phyloP scores from a whole-genome alignment of 2,329 filamentous ascomycete species.

The Ophiostoma sp. region DNA sequence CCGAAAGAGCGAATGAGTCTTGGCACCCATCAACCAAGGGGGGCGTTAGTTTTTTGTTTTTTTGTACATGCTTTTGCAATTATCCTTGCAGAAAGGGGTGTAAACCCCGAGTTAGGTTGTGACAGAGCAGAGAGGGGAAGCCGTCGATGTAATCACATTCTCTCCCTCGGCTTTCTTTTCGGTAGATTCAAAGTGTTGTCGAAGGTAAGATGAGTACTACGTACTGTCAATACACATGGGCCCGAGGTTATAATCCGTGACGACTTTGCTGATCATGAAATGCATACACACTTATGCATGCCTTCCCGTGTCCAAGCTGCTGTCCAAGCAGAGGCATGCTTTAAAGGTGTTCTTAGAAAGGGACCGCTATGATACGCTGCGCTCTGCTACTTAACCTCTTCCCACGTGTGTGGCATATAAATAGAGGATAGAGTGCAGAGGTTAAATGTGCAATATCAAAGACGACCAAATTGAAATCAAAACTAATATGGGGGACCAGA shows the following conservation, averaged over 20 bases:
- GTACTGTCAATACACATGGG: too few species aligned
- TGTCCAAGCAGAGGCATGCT: background rate
- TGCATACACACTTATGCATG: background rate
- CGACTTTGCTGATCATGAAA: background rate
- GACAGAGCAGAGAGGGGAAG: background rate
- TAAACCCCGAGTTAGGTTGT: background rate
- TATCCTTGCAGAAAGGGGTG: background rate
- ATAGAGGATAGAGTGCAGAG: background rate
- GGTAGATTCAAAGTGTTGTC: background rate
- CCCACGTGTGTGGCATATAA: background rate
- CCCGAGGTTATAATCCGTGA: background rate
- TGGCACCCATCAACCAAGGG: background rate
- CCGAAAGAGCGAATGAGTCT: conserved; percentile 13
- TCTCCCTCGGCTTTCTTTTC: conserved; percentile 1
- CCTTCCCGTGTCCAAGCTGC: background rate
- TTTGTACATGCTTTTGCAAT: background rate
- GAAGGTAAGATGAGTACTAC: too few species aligned
- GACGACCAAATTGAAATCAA: background rate
- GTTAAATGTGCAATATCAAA: background rate
- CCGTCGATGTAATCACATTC: background rate
- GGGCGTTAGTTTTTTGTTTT: background rate
- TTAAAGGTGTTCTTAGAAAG: background rate
- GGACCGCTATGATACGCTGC: background rate
- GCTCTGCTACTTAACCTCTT: background rate
- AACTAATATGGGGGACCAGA: background rate